A percentile compares a stretch with the other conserved stretches of the same genome.
Evolutionary conservation across 495 filamentous ascomycete genomes (phyloP).

Genomic region (Podospora appendiculata): DNA sequence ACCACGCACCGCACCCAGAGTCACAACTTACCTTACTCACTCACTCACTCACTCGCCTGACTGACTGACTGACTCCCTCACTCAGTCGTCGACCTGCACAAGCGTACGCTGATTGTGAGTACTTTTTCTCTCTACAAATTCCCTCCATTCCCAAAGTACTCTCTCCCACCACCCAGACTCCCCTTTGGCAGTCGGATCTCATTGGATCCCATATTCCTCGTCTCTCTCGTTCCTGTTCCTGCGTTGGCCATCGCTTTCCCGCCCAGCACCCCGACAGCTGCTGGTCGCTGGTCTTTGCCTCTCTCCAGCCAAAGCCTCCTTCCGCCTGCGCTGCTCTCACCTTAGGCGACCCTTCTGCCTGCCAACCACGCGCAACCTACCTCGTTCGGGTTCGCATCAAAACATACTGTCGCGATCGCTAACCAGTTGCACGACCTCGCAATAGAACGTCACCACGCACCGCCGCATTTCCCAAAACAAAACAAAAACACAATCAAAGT

Average conservation of each 20-base stretch:
- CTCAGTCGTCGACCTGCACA: constrained; percentile 3
- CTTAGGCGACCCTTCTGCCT: background rate
- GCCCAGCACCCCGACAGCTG: background rate
- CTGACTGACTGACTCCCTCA: too few species aligned
- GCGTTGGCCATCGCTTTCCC: background rate
- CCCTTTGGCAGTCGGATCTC: background rate
- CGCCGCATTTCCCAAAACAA: background rate
- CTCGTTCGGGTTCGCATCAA: constrained; percentile 2
- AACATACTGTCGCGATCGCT: constrained; percentile 7
- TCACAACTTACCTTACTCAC: constrained; percentile 16
- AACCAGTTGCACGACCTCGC: constrained; percentile 6
- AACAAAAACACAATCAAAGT: constrained; percentile 13
- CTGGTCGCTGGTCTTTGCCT: constrained; percentile 3
- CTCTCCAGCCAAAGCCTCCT: constrained; percentile 7
- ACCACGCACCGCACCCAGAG: constrained; percentile 11
- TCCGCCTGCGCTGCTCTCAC: constrained; percentile 7
- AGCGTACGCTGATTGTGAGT: constrained; percentile 14
- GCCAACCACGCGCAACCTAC: constrained; percentile 2
- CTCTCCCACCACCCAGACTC: background rate
- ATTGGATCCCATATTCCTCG: constrained; percentile 4
- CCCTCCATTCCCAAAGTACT: constrained; percentile 19
- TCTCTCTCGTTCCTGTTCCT: background rate
- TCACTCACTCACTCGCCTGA: too few species aligned
- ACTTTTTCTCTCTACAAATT: constrained; percentile 13
- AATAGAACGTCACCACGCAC: constrained; percentile 14